Evolutionary conservation across 1,284 basidiomycete species (phyloP).

Genomic region (Porodaedalea pini): DNA sequence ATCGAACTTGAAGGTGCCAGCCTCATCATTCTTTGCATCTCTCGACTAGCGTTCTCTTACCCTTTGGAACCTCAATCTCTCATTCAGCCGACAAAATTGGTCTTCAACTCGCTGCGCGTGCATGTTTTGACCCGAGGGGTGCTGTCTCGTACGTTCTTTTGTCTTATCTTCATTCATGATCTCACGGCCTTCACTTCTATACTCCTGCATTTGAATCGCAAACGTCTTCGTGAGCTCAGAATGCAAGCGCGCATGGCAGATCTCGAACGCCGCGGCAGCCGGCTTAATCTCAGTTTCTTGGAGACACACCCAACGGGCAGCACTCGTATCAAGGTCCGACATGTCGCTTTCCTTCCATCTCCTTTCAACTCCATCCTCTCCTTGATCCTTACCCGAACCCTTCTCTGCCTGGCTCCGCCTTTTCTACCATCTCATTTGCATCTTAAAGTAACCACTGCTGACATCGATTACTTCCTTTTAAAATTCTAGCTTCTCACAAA

Average conservation of each 20-base stretch:
- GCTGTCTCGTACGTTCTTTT: slow-evolving; percentile 55
- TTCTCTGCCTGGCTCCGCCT: no score
- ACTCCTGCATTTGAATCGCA: slow-evolving; percentile 5
- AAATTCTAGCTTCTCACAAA: slow-evolving; percentile 47
- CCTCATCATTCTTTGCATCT: not conserved
- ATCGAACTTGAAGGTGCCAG: slow-evolving; percentile 75
- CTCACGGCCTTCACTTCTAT: not conserved
- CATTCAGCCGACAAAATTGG: slow-evolving; percentile 72
- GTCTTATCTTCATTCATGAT: slow-evolving; percentile 11
- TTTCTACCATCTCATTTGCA: no score
- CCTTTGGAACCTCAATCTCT: no score
- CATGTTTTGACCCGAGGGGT: slow-evolving; percentile 79
- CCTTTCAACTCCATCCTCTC: not conserved
- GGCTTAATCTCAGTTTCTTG: slow-evolving; percentile 46
- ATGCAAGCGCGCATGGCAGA: slow-evolving; percentile 64
- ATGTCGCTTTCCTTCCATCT: no score
- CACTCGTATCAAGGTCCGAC: slow-evolving; percentile 65
- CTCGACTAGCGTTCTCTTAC: not conserved
- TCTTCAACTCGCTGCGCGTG: slow-evolving; percentile 65
- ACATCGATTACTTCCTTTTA: no score
- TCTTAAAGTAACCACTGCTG: no score
- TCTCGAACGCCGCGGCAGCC: slow-evolving; percentile 40
- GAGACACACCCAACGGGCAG: slow-evolving; percentile 75
- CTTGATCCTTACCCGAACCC: not conserved
- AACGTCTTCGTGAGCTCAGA: slow-evolving; percentile 35